Base-by-base conservation (phyloP, 306 rosid species). In the Cercis canadensis region DNA sequence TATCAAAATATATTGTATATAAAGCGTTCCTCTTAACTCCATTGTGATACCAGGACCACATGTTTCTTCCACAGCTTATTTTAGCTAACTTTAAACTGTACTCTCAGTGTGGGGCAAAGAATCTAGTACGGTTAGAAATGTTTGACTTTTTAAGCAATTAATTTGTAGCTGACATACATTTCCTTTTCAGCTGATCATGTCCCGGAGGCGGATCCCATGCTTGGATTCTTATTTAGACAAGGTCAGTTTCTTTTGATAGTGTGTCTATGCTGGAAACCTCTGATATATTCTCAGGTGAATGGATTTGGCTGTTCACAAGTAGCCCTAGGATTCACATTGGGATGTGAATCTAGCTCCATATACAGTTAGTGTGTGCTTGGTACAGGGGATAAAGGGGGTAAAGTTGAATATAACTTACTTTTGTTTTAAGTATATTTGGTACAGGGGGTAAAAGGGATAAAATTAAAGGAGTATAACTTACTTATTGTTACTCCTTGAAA, bases 181-280 rank as follows among this genome's bases (percentile, higher is more conserved):
- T 65, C 19, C 56, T 54, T 84, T 80, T 75, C 96, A 94, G 98
- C 96, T 90, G 62, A 81, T 87, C 64, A 94, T 94, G 97, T 94
- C 97, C 55, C 86, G 97, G 57, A 81, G 97, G 80, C 84, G 96
- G 53, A 90, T 89, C 71, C 97, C 98, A 75, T 89, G 98, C 88
- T 81, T 90, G 94, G 98, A 90, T 86, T 94, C 97, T 70, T 90
- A 87, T 77, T 80, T 90, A 75, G 98, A 94, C 79, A 94, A 90
- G 98, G 97, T 90, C 17, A 56, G 87, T 61, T 53, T 68, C 44
- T 24, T 60, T 29, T 45, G 29, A 12, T 65, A 32, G 50, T 16
- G 53, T 63, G 69, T 47, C 61, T 65, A 33, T 70, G 19, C 29
- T 51, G 45, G 62, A 53, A 43, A 40, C 24, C 60, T 39, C 47